Conservation (phyloP, 2,329 filamentous ascomycete species). For the Trichoderma sp. region DNA sequence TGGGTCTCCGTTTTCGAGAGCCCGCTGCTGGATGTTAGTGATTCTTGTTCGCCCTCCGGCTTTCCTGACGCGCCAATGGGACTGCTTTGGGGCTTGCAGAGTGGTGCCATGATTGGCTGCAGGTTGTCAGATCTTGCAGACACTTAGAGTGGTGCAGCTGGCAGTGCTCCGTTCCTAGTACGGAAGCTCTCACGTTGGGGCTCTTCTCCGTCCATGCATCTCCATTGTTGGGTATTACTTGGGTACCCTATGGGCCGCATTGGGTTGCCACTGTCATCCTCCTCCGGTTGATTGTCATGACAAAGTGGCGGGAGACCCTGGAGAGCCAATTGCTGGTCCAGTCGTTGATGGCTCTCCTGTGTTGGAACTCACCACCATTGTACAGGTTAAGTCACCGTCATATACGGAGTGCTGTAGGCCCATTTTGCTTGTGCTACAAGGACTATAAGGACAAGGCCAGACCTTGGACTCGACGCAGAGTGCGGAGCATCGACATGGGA, state of each 20-base stretch:
- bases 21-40: background rate
- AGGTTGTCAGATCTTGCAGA: slow-evolving; percentile 4
- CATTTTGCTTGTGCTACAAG: background rate
- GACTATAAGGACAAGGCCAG: background rate
- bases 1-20: background rate
- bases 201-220: background rate
- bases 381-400: background rate
- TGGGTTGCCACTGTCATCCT: background rate
- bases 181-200: slow-evolving; percentile 3
- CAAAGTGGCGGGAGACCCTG: background rate
- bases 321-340: background rate
- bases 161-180: background rate
- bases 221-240: slow-evolving; percentile 18
- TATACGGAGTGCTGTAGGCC: background rate
- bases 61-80: background rate
- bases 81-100: background rate
- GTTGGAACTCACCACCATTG: background rate
- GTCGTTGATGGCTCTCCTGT: background rate
- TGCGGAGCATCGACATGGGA: slow-evolving; percentile 1
- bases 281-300: background rate
- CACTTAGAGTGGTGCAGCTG: background rate
- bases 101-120: slow-evolving; percentile 5
- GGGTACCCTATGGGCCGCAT: slow-evolving; percentile 8
- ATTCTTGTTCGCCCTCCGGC: background rate
- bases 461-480: background rate